Percentiles rank a stretch among this genome's conserved stretches.
Conservation (phyloP, 371 early-diverging fungal genomes). For the Chytridiales sp. region DNA sequence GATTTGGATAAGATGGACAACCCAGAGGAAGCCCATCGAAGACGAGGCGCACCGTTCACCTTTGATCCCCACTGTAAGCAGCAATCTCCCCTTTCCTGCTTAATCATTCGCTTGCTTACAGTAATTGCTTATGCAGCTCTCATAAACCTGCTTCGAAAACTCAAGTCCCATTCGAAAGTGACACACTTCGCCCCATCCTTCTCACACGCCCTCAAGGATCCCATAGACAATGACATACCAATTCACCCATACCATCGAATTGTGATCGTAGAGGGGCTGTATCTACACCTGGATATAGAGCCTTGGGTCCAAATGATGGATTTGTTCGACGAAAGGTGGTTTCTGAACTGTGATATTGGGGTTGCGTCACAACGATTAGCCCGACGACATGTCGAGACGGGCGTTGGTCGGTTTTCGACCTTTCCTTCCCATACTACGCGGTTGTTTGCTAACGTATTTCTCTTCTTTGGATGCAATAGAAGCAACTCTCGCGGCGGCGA, state of each 20-base stretch:
- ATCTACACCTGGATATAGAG: slow-evolving; percentile 33
- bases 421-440: neutral
- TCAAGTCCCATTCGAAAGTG: slow-evolving; percentile 4
- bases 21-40: slow-evolving; percentile 36
- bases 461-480: neutral
- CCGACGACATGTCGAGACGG: slow-evolving; percentile 43
- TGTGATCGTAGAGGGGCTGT: slow-evolving; percentile 50
- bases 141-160: slow-evolving; percentile 33
- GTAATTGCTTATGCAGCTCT: slow-evolving; percentile 26
- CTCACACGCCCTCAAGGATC: slow-evolving; percentile 39
- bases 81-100: neutral
- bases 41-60: slow-evolving; percentile 54
- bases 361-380: slow-evolving; percentile 39
- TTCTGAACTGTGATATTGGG: slow-evolving; percentile 28
- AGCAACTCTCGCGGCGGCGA: slow-evolving; percentile 21
- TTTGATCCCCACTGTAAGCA: slow-evolving; percentile 35
- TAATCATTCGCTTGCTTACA: neutral
- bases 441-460: neutral
- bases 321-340: slow-evolving; percentile 45
- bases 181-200: slow-evolving; percentile 4
- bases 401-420: slow-evolving; percentile 32
- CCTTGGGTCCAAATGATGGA: slow-evolving; percentile 43
- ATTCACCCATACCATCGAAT: slow-evolving; percentile 41
- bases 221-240: slow-evolving; percentile 27
- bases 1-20: slow-evolving; percentile 24